Evolutionary conservation across 208 protist species (phyloP).

Genomic region (Angomonas ambiguus): DNA sequence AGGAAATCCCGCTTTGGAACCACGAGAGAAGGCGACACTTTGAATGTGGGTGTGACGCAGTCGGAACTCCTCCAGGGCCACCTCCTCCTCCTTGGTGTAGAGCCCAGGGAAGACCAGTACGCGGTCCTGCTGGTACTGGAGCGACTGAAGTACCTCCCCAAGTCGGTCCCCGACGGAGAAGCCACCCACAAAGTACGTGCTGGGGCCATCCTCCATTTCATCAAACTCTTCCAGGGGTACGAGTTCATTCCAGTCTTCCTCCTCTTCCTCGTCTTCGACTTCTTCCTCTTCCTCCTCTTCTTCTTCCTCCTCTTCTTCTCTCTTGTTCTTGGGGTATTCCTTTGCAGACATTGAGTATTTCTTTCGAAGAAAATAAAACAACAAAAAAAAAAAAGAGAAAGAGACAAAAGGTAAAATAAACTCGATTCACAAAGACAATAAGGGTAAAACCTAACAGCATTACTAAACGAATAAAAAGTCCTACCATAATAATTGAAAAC

Average conservation of each 20-base stretch:
- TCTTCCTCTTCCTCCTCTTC: conserved; percentile 73
- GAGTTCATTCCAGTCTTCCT: conserved; percentile 68
- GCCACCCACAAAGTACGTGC: conserved; percentile 70
- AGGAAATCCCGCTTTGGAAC: conserved; percentile 25
- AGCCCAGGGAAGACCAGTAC: conserved; percentile 69
- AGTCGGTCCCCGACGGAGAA: conserved; percentile 59
- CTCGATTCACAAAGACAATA: neutral
- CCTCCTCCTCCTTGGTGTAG: conserved; percentile 27
- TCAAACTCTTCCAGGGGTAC: conserved; percentile 46
- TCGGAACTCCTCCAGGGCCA: conserved; percentile 49
- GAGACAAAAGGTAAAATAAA: neutral
- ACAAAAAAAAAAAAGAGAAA: neutral
- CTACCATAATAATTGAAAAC: conserved; percentile 7
- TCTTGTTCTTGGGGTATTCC: conserved; percentile 26
- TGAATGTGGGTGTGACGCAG: conserved; percentile 56
- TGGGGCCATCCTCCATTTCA: conserved; percentile 63
- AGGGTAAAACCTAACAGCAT: conserved; percentile 8
- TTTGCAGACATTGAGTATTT: conserved; percentile 28
- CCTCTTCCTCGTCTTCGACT: conserved; percentile 67
- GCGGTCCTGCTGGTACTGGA: conserved; percentile 64
- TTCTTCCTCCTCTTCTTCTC: conserved; percentile 55
- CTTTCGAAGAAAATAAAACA: neutral
- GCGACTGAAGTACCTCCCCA: conserved; percentile 32
- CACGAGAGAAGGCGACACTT: conserved; percentile 46
- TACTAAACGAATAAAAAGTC: neutral